Conservation (phyloP, 371 early-diverging fungal species). For the Mortierella sp. region DNA sequence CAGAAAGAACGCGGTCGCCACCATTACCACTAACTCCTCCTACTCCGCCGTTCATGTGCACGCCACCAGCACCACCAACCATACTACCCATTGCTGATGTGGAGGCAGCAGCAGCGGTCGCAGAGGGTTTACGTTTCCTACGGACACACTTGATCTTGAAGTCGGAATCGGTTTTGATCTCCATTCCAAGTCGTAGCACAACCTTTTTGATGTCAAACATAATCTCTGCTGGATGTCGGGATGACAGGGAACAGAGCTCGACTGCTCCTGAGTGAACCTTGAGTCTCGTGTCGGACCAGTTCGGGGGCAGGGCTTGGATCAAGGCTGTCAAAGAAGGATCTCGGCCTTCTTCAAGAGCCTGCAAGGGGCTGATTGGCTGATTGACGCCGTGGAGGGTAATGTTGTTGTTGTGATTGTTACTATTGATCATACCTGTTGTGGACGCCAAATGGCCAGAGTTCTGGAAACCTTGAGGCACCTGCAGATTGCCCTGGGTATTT, state of each 20-base stretch:
- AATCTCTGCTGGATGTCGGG: constrained; percentile 75
- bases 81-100: neutral
- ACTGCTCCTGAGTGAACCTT: constrained; percentile 84
- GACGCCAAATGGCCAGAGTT: neutral
- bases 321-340: constrained; percentile 24
- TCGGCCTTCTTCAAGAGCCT: constrained; percentile 18
- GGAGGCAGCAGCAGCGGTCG: neutral
- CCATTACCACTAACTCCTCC: too few species aligned
- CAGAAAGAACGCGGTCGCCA: constrained; percentile 26
- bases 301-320: constrained; percentile 37
- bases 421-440: neutral
- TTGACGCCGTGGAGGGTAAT: neutral
- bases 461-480: neutral
- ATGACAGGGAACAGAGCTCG: constrained; percentile 79
- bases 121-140: constrained; percentile 58
- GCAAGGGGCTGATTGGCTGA: constrained; percentile 9
- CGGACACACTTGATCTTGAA: constrained; percentile 79
- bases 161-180: constrained; percentile 75
- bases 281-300: constrained; percentile 66
- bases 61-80: constrained; percentile 2
- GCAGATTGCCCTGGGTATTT: constrained; percentile 5
- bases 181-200: constrained; percentile 73
- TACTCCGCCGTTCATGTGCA: neutral
- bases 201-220: constrained; percentile 74
- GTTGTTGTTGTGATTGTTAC: neutral